Evolutionary conservation across 805 yeast genomes (phyloP).

Genomic region (Clavispora fructus): DNA sequence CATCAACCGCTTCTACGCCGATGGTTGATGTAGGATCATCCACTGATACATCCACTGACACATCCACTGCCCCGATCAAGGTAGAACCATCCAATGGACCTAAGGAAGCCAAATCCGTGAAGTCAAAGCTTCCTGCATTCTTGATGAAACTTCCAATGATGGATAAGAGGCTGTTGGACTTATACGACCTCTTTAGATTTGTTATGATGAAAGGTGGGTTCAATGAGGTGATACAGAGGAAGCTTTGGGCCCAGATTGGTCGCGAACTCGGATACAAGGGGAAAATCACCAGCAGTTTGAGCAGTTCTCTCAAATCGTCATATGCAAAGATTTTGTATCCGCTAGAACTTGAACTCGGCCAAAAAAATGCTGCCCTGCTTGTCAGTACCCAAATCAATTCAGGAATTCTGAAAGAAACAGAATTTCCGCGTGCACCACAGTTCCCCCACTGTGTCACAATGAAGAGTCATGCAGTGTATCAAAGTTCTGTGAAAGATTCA

Average conservation of each 20-base stretch:
- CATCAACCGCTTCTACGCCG: too few species aligned
- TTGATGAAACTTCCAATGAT: conserved; percentile 53
- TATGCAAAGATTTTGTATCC: conserved; percentile 42
- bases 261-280: conserved; percentile 75
- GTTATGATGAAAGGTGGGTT: conserved; percentile 68
- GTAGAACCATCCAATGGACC: background rate
- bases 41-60: too few species aligned
- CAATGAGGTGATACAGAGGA: conserved; percentile 53
- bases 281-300: conserved; percentile 63
- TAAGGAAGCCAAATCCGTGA: background rate
- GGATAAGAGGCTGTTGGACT: conserved; percentile 61
- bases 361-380: conserved; percentile 1
- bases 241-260: conserved; percentile 80
- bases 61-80: background rate
- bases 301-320: conserved; percentile 59
- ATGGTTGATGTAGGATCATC: too few species aligned
- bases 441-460: conserved; percentile 1
- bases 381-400: background rate
- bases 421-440: too few species aligned
- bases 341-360: conserved; percentile 20
- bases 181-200: conserved; percentile 51
- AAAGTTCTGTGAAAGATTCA: background rate
- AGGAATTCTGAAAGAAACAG: too few species aligned
- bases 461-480: background rate
- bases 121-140: conserved; percentile 15